phyloP scores from a whole-genome alignment of 768 basidiomycete species.

The Termitomyces sp. region DNA sequence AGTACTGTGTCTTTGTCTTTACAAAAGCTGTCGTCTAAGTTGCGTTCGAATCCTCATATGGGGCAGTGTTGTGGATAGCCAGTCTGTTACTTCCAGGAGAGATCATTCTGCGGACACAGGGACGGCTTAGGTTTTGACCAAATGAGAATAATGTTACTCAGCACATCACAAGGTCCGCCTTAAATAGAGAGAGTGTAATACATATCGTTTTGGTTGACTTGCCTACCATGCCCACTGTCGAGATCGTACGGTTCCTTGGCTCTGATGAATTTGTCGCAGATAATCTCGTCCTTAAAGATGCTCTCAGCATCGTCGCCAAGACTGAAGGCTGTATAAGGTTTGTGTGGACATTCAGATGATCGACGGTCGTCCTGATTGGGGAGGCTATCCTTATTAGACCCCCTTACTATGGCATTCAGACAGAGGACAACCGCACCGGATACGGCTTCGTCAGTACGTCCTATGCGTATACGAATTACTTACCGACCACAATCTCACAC shows the following conservation, averaged over 20 bases:
- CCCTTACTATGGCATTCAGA: conserved; percentile 13
- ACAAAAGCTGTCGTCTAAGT: too few species aligned
- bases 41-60: too few species aligned
- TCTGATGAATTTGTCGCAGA: conserved; percentile 13
- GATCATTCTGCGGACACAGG: too few species aligned
- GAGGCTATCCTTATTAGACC: neutral
- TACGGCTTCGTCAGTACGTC: conserved; percentile 14
- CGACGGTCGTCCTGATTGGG: too few species aligned
- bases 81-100: neutral
- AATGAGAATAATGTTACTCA: neutral
- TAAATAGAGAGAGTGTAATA: neutral
- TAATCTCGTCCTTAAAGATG: conserved; percentile 8
- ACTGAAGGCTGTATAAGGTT: conserved; percentile 14
- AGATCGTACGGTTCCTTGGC: conserved; percentile 10
- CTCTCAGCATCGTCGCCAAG: conserved; percentile 6
- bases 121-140: neutral
- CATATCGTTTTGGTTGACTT: neutral
- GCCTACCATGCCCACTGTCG: conserved; percentile 12
- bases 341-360: neutral
- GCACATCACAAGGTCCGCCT: neutral
- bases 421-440: conserved; percentile 9
- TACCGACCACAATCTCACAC: neutral
- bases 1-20: too few species aligned
- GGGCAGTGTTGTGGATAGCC: neutral
- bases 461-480: neutral